Evolutionary conservation across 2,329 filamentous ascomycete genomes (phyloP).

Genomic region (Stylonectria norvegica): DNA sequence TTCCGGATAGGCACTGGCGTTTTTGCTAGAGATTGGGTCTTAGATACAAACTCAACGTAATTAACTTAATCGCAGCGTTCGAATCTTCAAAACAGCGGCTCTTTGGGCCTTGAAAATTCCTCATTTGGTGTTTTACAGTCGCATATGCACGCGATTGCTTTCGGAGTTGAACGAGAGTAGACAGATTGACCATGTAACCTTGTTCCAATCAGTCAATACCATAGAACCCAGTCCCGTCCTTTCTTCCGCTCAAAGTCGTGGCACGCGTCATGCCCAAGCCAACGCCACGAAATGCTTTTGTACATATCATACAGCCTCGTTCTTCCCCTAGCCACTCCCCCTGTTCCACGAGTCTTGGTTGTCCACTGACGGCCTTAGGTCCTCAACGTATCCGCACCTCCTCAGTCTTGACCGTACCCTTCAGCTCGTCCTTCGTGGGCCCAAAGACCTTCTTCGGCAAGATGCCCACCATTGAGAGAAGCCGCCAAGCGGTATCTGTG

Average conservation of each 20-base stretch:
- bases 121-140: neutral
- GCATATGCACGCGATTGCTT: too few species aligned
- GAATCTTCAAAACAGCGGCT: too few species aligned
- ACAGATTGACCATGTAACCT: too few species aligned
- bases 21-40: conserved; percentile 22
- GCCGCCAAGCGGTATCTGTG: conserved; percentile 80
- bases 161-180: too few species aligned
- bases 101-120: too few species aligned
- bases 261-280: conserved; percentile 17
- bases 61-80: too few species aligned
- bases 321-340: neutral
- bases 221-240: neutral
- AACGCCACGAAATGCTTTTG: conserved; percentile 27
- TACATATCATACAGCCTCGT: conserved; percentile 27
- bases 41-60: too few species aligned
- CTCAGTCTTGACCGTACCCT: conserved; percentile 25
- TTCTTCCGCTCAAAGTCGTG: conserved; percentile 1
- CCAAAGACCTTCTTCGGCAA: conserved; percentile 38
- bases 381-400: conserved; percentile 31
- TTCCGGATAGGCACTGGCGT: conserved; percentile 17
- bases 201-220: too few species aligned
- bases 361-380: neutral
- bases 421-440: conserved; percentile 24
- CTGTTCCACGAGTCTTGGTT: neutral
- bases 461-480: conserved; percentile 71